Percentiles rank a stretch among this genome's conserved stretches.
Conservation (phyloP, 192 early-diverging fungal species). For the Linnemannia hyalina region DNA sequence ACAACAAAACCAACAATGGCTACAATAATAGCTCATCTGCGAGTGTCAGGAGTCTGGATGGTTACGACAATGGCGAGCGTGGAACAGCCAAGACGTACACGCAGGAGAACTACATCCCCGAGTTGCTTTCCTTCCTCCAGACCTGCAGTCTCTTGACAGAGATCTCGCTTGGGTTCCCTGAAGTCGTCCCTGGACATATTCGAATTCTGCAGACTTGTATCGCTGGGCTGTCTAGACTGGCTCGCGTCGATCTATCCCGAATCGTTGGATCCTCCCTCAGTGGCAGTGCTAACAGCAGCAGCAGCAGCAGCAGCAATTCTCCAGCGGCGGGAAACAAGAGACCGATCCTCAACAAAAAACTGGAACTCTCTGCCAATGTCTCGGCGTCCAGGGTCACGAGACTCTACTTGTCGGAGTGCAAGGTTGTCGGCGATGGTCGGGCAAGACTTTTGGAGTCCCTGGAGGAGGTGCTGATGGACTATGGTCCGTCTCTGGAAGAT, state of each 20-base stretch:
- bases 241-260: constrained; percentile 39
- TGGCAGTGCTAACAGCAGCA: neutral
- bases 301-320: neutral
- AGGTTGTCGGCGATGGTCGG: constrained; percentile 19
- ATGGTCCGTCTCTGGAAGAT: constrained; percentile 26
- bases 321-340: neutral
- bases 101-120: constrained; percentile 36
- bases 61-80: constrained; percentile 6
- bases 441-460: constrained; percentile 26
- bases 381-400: constrained; percentile 16
- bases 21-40: neutral
- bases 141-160: constrained; percentile 26
- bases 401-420: constrained; percentile 37
- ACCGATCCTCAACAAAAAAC: constrained; percentile 20
- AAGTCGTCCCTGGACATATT: constrained; percentile 39
- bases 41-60: neutral
- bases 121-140: constrained; percentile 27
- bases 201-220: constrained; percentile 39
- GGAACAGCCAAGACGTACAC: neutral
- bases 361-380: constrained; percentile 41
- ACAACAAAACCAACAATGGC: constrained; percentile 5
- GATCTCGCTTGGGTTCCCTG: constrained; percentile 33
- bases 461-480: constrained; percentile 42
- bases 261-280: constrained; percentile 7
- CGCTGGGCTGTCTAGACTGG: constrained; percentile 9